A percentile compares a stretch with the other conserved stretches of the same genome.
phyloP scores from a whole-genome alignment of 2,329 filamentous ascomycete species.

The Aureobasidium sp. region DNA sequence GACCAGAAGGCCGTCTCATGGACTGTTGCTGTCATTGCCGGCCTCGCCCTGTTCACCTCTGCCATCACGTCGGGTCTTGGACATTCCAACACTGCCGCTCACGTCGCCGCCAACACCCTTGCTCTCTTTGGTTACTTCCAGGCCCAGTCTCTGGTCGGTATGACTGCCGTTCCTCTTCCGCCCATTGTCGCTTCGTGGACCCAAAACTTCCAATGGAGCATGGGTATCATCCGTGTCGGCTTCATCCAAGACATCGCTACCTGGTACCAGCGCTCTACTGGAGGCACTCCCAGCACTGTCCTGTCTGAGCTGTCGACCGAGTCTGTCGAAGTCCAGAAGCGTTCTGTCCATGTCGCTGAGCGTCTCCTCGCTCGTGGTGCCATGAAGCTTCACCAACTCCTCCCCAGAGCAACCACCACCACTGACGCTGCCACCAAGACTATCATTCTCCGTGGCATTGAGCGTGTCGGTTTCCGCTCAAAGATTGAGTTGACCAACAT shows the following conservation, averaged over 20 bases:
- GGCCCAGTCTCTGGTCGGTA: constrained; percentile 81
- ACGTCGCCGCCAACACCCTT: constrained; percentile 86
- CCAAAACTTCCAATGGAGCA: constrained; percentile 96
- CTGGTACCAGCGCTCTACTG: constrained; percentile 93
- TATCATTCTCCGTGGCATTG: constrained; percentile 65
- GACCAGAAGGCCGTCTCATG: constrained; percentile 83
- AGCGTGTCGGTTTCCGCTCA: constrained; percentile 79
- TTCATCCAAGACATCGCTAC: constrained; percentile 86
- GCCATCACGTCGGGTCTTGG: constrained; percentile 84
- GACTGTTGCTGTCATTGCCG: constrained; percentile 80
- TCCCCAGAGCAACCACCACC: constrained; percentile 29
- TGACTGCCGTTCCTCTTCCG: constrained; percentile 71
- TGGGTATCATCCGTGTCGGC: constrained; percentile 84
- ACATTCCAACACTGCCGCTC: constrained; percentile 87
- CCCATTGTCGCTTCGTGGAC: constrained; percentile 90
- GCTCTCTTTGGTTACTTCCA: constrained; percentile 96
- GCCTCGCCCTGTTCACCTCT: constrained; percentile 72
- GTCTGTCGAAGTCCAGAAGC: constrained; percentile 77
- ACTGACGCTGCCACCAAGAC: constrained; percentile 24
- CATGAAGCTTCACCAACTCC: constrained; percentile 33
- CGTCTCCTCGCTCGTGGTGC: constrained; percentile 48
- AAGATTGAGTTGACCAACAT: constrained; percentile 84
- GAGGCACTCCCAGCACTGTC: constrained; percentile 71
- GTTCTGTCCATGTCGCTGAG: constrained; percentile 39
- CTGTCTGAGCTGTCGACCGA: constrained; percentile 64